Evolutionary conservation across 768 basidiomycete species (phyloP).

Genomic region (Tricholoma saponaceum): DNA sequence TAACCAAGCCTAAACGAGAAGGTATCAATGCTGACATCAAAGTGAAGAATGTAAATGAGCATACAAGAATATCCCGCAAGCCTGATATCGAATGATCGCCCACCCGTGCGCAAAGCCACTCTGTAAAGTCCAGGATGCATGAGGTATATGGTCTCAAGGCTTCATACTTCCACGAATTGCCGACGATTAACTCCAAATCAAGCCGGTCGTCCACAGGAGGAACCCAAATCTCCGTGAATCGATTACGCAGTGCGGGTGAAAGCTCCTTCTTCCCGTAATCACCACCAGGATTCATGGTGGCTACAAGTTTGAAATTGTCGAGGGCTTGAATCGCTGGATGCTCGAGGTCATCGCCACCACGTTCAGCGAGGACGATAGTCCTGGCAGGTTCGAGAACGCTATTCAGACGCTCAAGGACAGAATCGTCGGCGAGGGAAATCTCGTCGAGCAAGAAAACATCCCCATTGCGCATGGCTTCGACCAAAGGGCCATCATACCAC

Average conservation of each 20-base stretch:
- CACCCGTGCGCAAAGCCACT: conserved; percentile 68
- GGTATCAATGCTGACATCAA: not conserved
- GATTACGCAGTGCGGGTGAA: conserved; percentile 92
- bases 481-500: conserved; percentile 96
- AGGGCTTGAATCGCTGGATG: conserved; percentile 64
- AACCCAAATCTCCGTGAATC: conserved; percentile 99
- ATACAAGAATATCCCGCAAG: conserved; percentile 84
- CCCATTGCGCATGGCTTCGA: conserved; percentile 85
- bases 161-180: conserved; percentile 59
- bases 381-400: conserved; percentile 93
- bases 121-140: conserved; percentile 68
- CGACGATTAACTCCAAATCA: conserved; percentile 79
- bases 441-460: conserved; percentile 92
- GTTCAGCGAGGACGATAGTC: conserved; percentile 88
- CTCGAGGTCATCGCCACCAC: conserved; percentile 71
- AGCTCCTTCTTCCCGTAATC: conserved; percentile 99
- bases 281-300: conserved; percentile 99
- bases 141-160: conserved; percentile 52
- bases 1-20: conserved; percentile 74
- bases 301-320: conserved; percentile 79
- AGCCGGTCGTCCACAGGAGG: conserved; percentile 68
- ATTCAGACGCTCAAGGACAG: conserved; percentile 94
- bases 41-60: conserved; percentile 14
- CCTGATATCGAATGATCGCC: conserved; percentile 66
- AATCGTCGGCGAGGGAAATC: conserved; percentile 96